Evolutionary conservation across 805 yeast species (phyloP).

Genomic region (Candida hispaniensis): DNA sequence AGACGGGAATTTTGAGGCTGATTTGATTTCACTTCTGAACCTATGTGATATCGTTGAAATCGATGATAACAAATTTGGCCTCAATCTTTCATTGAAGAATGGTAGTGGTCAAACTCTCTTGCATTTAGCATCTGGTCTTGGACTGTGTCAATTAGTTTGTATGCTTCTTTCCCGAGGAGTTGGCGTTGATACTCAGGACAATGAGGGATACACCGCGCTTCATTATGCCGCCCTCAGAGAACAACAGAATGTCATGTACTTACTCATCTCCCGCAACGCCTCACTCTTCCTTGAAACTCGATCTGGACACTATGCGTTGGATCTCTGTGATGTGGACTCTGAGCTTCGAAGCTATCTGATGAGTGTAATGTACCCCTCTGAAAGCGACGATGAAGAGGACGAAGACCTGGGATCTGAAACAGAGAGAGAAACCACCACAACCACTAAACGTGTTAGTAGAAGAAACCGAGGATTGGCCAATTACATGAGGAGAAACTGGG

Average conservation of each 20-base stretch:
- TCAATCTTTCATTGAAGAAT: slow-evolving; percentile 78
- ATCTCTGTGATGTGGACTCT: slow-evolving; percentile 21
- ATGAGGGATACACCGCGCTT: slow-evolving; percentile 75
- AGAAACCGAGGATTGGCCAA: slow-evolving; percentile 12
- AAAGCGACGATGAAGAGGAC: slow-evolving; percentile 24
- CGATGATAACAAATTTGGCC: slow-evolving; percentile 43
- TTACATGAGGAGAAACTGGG: slow-evolving; percentile 18
- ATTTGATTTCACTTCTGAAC: slow-evolving; percentile 7
- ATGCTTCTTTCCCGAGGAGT: slow-evolving; percentile 58
- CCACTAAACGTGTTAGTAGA: slow-evolving; percentile 16
- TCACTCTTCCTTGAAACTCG: slow-evolving; percentile 42
- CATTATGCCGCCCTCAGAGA: slow-evolving; percentile 79
- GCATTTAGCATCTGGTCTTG: slow-evolving; percentile 73
- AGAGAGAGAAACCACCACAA: slow-evolving; percentile 16
- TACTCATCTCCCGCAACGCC: slow-evolving; percentile 56
- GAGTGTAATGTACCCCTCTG: slow-evolving; percentile 30
- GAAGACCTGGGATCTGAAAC: slow-evolving; percentile 20
- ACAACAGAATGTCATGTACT: slow-evolving; percentile 50
- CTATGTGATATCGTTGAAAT: slow-evolving; percentile 11
- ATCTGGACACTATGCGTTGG: slow-evolving; percentile 33
- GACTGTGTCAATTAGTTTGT: slow-evolving; percentile 50
- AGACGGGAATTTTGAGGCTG: slow-evolving; percentile 25
- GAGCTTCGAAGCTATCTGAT: slow-evolving; percentile 29
- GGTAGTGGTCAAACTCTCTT: slow-evolving; percentile 76
- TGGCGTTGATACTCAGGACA: slow-evolving; percentile 50